Percentiles rank a stretch among this genome's conserved stretches.
phyloP scores from a whole-genome alignment of 371 early-diverging fungal genomes.

The Chytridium lagenaria region DNA sequence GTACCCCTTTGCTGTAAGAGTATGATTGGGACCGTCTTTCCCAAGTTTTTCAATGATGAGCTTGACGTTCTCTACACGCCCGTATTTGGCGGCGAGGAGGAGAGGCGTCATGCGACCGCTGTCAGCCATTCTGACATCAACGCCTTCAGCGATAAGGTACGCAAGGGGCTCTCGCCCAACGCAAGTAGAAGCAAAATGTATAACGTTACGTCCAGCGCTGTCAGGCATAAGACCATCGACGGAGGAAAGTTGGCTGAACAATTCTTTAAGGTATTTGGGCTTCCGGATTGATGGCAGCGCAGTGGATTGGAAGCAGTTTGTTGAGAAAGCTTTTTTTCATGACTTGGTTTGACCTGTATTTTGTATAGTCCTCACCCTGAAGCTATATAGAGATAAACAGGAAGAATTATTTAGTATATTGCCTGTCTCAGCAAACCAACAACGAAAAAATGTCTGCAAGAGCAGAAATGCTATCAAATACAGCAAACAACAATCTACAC shows the following conservation, averaged over 20 bases:
- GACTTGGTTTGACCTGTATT: slow-evolving; percentile 56
- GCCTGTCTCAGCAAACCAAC: too few relatives aligned
- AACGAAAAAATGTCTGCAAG: too few relatives aligned
- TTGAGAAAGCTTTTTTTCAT: slow-evolving; percentile 55
- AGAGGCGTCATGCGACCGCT: slow-evolving; percentile 58
- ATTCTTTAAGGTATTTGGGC: slow-evolving; percentile 47
- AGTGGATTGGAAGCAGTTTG: slow-evolving; percentile 56
- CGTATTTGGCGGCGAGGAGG: slow-evolving; percentile 63
- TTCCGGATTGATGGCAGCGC: slow-evolving; percentile 49
- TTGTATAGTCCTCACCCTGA: slow-evolving; percentile 32
- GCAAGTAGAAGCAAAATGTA: slow-evolving; percentile 68
- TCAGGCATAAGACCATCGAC: slow-evolving; percentile 41
- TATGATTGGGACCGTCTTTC: slow-evolving; percentile 50
- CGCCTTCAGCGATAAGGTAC: slow-evolving; percentile 51
- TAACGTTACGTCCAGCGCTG: slow-evolving; percentile 54
- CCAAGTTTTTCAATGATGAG: slow-evolving; percentile 45
- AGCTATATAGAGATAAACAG: neutral
- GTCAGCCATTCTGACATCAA: slow-evolving; percentile 50
- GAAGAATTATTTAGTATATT: too few relatives aligned
- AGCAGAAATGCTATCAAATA: too few relatives aligned
- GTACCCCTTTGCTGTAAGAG: slow-evolving; percentile 52
- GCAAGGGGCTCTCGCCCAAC: slow-evolving; percentile 58
- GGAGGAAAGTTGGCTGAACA: slow-evolving; percentile 52
- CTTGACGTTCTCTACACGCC: slow-evolving; percentile 49
- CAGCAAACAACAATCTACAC: too few relatives aligned